phyloP scores from a whole-genome alignment of 164 flowering plant genomes.

The Dillenia suffruticosa region DNA sequence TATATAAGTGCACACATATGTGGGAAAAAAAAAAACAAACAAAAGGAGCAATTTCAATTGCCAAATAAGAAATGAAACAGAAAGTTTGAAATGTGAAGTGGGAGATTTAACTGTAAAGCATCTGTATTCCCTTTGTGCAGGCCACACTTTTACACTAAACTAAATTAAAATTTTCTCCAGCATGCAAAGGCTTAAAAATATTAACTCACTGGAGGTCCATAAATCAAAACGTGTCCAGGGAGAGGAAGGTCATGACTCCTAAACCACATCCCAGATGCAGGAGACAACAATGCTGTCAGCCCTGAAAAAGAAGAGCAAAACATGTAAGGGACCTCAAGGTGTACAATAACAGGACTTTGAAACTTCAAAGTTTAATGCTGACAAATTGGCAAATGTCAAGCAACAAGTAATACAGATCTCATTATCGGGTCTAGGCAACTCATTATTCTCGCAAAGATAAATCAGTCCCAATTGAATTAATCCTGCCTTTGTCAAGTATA shows the following conservation, averaged over 20 bases:
- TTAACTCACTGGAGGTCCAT: conserved; percentile 89
- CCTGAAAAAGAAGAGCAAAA: conserved; percentile 39
- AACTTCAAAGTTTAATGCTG: background rate
- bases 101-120: no score
- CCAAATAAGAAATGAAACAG: background rate
- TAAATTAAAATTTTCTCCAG: background rate
- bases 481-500: no score
- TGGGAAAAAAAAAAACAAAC: background rate
- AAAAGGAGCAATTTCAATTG: background rate
- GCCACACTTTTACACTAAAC: no score
- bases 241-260: conserved; percentile 56
- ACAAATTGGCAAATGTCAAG: background rate
- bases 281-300: conserved; percentile 56
- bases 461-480: no score
- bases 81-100: no score
- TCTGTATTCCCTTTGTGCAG: no score
- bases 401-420: no score
- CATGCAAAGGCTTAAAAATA: background rate
- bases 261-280: conserved; percentile 48
- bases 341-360: background rate
- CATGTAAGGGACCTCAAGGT: conserved; percentile 1
- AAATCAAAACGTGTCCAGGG: conserved; percentile 87
- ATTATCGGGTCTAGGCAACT: no score
- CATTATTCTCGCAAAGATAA: no score
- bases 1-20: no score